Base-by-base conservation (phyloP, 164 flowering plant genomes). In the Piper longum region DNA sequence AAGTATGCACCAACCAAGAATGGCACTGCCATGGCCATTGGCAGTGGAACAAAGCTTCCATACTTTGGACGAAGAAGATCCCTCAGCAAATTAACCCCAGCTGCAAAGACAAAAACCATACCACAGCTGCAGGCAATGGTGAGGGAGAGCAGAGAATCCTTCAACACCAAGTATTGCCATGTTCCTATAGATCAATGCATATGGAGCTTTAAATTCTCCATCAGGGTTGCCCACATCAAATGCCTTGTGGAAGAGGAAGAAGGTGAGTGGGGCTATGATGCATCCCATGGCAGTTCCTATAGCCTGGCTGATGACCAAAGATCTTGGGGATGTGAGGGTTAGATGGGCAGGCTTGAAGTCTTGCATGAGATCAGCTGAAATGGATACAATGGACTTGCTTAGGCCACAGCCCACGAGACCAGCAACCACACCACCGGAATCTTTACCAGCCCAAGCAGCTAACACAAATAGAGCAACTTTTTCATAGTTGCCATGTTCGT, bases 11-110 rank as follows among this genome's bases (percentile, higher is more conserved):
- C 98, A 26, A 88, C 90, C 4, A 89, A 74, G 76, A 93, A 93
- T 5, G 97, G 98, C 51, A 88, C 92, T 4, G 97, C 98, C 98
- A 93, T 93, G 17, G 89, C 97, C 90, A 93, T 93, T 0, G 98
- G 98, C 41, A 93, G 78, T 0, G 98, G 98, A 16, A 85, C 73
- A 77, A 76, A 86, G 51, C 79, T 84, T 59, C 84, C 89, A 1
- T 83, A 60, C 8, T 69, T 82, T 43, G 67, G 36, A 0, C 89
- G 87, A 4, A 67, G 45, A 17, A 77, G 41, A 66, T 93, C 97
- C 63, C 84, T 79, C 60, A 73, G 17, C 74, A 90, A 60, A 76
- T 93, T 90, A 51, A 81, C 79, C 43, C 56, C 73, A 9, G 83
- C 64, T 4, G 96, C 97, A 62, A 86, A 86, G 11, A 69, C 78